Percentiles rank a stretch among this genome's conserved stretches.
Evolutionary conservation across 495 filamentous ascomycete genomes (phyloP).

Genomic region (Thozetella sp.): DNA sequence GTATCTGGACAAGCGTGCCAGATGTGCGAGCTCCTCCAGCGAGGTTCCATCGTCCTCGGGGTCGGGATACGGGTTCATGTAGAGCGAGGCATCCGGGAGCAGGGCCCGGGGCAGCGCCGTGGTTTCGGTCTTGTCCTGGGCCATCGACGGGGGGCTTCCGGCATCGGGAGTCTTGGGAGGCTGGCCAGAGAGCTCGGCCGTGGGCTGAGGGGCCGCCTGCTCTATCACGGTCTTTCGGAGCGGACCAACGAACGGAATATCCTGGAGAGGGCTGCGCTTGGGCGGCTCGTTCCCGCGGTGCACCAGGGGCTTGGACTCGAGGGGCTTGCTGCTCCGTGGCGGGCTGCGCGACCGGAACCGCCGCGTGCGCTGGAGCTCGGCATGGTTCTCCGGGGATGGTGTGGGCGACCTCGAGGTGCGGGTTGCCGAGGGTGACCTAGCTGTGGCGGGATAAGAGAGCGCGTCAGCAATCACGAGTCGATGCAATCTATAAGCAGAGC

Average conservation of each 20-base stretch:
- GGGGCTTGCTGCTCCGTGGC: conserved; percentile 29
- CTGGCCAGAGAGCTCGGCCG: conserved; percentile 20
- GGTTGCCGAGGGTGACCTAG: conserved; percentile 28
- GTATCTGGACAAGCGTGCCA: conserved; percentile 71
- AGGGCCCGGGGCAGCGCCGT: conserved; percentile 39
- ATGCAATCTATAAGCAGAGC: conserved; percentile 1
- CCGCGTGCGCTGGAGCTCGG: conserved; percentile 38
- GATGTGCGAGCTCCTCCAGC: conserved; percentile 69
- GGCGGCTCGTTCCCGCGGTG: conserved; percentile 35
- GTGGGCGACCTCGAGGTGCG: conserved; percentile 40
- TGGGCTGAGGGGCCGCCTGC: conserved; percentile 27
- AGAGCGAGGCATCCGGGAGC: conserved; percentile 50
- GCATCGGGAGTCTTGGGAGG: conserved; percentile 23
- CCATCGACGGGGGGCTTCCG: conserved; percentile 10
- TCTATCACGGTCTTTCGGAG: conserved; percentile 47
- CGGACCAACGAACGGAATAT: conserved; percentile 32
- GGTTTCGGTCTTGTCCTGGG: conserved; percentile 24
- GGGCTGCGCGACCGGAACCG: conserved; percentile 45
- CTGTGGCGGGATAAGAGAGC: conserved; percentile 14
- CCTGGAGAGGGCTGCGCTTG: conserved; percentile 37
- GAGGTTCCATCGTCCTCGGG: conserved; percentile 57
- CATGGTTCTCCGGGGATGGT: conserved; percentile 45
- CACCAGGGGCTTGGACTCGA: conserved; percentile 23
- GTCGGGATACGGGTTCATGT: conserved; percentile 47
- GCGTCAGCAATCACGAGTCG: conserved; percentile 33